A percentile compares a stretch with the other conserved stretches of the same genome.
Evolutionary conservation across 768 basidiomycete species (phyloP).

Genomic region (Termitomyces sp.): DNA sequence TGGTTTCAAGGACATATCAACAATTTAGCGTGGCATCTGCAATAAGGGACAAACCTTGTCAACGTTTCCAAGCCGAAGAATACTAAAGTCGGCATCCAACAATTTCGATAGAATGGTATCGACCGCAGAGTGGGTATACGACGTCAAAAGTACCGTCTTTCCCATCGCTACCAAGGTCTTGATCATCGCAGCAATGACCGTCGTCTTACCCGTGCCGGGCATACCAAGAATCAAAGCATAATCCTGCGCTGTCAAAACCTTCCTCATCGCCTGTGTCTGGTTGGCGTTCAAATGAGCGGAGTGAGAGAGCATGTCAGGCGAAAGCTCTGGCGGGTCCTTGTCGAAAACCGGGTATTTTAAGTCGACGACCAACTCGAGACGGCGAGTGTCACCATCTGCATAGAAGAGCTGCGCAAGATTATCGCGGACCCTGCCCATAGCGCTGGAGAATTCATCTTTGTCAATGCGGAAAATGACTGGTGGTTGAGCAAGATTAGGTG

Average conservation of each 20-base stretch:
- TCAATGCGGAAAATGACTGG: slow-evolving; percentile 77
- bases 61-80: slow-evolving; percentile 83
- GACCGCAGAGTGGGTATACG: slow-evolving; percentile 97
- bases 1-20: neutral
- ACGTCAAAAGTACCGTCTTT: slow-evolving; percentile 85
- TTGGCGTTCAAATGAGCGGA: slow-evolving; percentile 58
- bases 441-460: slow-evolving; percentile 86
- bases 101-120: slow-evolving; percentile 94
- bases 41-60: slow-evolving; percentile 68
- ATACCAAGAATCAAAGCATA: slow-evolving; percentile 94
- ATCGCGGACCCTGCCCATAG: slow-evolving; percentile 85
- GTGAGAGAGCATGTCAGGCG: slow-evolving; percentile 21
- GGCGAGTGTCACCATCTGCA: slow-evolving; percentile 62
- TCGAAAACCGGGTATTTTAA: slow-evolving; percentile 66
- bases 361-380: slow-evolving; percentile 80
- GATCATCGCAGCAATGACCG: slow-evolving; percentile 88
- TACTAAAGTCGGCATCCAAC: slow-evolving; percentile 57
- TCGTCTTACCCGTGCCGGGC: slow-evolving; percentile 99
- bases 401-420: slow-evolving; percentile 91
- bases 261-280: slow-evolving; percentile 69
- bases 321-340: slow-evolving; percentile 16
- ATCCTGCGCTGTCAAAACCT: slow-evolving; percentile 76
- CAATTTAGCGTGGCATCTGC: neutral
- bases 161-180: slow-evolving; percentile 72
- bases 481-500: neutral